Evolutionary conservation across 345 rosid genomes (phyloP).

Genomic region (Streptanthus diversifolius): DNA sequence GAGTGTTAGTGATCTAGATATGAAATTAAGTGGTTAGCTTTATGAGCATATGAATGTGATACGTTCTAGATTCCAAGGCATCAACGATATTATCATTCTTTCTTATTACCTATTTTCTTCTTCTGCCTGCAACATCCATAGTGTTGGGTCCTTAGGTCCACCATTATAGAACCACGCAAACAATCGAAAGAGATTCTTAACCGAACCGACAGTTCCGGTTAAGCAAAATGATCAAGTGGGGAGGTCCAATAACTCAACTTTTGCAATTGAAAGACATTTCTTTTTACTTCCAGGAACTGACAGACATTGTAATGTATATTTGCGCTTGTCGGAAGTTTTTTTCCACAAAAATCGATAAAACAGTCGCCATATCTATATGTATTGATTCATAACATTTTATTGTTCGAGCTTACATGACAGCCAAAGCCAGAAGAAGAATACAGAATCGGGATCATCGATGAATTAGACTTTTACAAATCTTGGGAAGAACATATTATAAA

Average conservation of each 20-base stretch:
- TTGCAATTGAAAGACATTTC: not conserved
- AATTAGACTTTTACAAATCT: not conserved
- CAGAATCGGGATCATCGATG: constrained; percentile 2
- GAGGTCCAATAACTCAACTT: not conserved
- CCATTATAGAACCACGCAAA: not conserved
- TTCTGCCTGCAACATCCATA: constrained; percentile 17
- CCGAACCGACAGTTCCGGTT: constrained; percentile 13
- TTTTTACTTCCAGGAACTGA: not conserved
- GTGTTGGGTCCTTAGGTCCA: constrained; percentile 20
- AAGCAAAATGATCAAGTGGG: not conserved
- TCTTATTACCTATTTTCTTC: not conserved
- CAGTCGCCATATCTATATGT: not conserved
- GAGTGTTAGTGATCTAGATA: not conserved
- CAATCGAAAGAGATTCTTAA: constrained; percentile 2
- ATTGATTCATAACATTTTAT: constrained; percentile 17
- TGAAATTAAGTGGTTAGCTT: constrained; percentile 10
- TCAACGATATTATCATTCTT: not conserved
- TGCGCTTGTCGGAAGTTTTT: not conserved
- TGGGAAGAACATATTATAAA: constrained; percentile 14
- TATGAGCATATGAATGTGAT: constrained; percentile 24
- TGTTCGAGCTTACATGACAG: constrained; percentile 22
- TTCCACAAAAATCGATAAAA: not conserved
- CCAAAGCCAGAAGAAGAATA: constrained; percentile 19
- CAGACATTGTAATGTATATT: not conserved
- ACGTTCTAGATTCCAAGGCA: constrained; percentile 18